Evolutionary conservation across 108 stramenopile genomes (phyloP).

Genomic region (Conticribra guillardii): DNA sequence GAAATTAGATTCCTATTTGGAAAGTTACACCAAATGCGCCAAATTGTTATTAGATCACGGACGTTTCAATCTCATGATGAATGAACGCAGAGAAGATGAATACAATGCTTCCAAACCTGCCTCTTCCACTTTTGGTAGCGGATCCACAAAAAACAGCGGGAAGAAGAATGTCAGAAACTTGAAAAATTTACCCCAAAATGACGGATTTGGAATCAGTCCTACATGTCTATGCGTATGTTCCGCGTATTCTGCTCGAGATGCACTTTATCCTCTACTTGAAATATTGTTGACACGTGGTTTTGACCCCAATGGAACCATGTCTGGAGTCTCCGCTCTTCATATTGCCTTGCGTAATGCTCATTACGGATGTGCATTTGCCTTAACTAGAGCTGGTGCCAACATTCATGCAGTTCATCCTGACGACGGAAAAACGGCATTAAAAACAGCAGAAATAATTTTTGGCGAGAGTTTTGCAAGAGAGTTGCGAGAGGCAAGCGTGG

Average conservation of each 20-base stretch:
- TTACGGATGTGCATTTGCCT: conserved; percentile 23
- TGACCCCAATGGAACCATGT: conserved; percentile 14
- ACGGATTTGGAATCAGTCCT: conserved; percentile 20
- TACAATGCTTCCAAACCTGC: conserved; percentile 2
- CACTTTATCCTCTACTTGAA: conserved; percentile 14
- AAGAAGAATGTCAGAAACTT: no score
- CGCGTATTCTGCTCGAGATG: conserved; percentile 18
- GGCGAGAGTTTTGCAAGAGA: conserved; percentile 16
- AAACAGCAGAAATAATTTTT: conserved; percentile 15
- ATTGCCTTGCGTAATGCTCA: conserved; percentile 16
- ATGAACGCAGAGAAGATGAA: conserved; percentile 22
- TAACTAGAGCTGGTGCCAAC: conserved; percentile 23
- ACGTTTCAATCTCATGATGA: conserved; percentile 16
- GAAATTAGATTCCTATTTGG: conserved; percentile 3
- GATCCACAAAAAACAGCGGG: no score
- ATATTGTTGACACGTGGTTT: conserved; percentile 19
- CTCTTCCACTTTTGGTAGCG: no score
- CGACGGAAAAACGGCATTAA: conserved; percentile 16
- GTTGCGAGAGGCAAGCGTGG: conserved; percentile 19
- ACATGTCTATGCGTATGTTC: conserved; percentile 19
- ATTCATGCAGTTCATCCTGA: conserved; percentile 8
- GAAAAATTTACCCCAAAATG: conserved; percentile 7
- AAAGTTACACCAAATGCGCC: conserved; percentile 11
- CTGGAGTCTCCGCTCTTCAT: conserved; percentile 17
- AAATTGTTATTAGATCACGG: conserved; percentile 8